These are phyloP conservation scores for Suillus subluteus DNA, from an alignment of 768 basidiomycete species.

Conservation along the genomic window DNA sequence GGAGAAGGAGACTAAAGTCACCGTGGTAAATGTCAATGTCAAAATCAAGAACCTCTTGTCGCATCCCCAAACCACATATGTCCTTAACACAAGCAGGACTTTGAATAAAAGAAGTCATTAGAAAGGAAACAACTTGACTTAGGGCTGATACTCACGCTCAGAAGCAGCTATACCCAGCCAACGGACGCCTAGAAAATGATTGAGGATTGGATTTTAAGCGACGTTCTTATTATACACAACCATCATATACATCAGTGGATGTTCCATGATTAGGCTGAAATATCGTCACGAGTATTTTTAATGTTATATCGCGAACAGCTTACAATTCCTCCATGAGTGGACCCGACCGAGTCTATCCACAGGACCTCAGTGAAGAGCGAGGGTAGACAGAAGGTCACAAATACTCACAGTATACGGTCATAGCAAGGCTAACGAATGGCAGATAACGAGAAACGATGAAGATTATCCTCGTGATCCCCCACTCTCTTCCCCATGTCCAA, in stretches of 20 bases:
- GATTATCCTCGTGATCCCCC: background rate
- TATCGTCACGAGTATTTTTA: background rate
- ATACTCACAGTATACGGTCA: conserved; percentile 7
- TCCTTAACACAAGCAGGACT: background rate
- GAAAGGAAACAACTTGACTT: background rate
- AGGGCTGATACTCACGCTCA: background rate
- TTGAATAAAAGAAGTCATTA: background rate
- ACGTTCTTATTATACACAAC: background rate
- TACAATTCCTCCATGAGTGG: conserved; percentile 3
- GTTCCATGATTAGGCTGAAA: background rate
- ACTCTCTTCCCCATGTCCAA: conserved; percentile 9
- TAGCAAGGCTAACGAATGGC: background rate
- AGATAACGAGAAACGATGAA: conserved; percentile 6
- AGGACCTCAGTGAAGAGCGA: background rate
- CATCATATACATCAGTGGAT: background rate
- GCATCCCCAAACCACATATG: background rate
- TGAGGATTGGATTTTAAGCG: background rate
- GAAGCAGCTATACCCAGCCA: background rate
- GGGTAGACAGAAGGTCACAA: background rate
- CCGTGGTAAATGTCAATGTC: background rate
- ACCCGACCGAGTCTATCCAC: background rate
- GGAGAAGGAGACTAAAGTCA: background rate
- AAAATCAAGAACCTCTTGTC: background rate
- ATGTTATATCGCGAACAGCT: background rate
- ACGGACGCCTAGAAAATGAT: background rate